These are phyloP conservation scores for Cadophora sp. DNA, from an alignment of 2,329 filamentous ascomycete genomes.

Conservation along the genomic window DNA sequence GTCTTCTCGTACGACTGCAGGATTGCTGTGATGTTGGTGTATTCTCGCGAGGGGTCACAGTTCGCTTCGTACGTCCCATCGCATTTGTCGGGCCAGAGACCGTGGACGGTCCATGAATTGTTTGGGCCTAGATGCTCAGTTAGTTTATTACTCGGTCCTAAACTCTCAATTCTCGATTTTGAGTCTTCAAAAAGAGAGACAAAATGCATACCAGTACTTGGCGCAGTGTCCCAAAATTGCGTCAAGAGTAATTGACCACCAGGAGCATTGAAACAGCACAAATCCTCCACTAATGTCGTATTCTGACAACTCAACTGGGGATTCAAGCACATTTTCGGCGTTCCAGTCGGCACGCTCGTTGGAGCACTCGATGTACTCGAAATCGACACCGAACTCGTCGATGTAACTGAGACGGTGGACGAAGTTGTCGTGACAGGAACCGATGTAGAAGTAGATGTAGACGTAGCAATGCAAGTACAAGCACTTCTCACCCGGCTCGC, in stretches of 20 bases:
- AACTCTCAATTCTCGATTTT: neutral
- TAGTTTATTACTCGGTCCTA: neutral
- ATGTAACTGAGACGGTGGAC: too few relatives aligned
- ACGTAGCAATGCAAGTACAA: slow-evolving; percentile 28
- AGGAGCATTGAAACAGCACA: slow-evolving; percentile 78
- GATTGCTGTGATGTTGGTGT: slow-evolving; percentile 69
- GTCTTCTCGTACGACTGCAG: slow-evolving; percentile 60
- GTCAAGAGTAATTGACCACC: slow-evolving; percentile 76
- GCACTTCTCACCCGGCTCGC: slow-evolving; percentile 30
- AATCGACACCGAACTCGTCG: neutral
- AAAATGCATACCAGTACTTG: slow-evolving; percentile 52
- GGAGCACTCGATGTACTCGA: slow-evolving; percentile 14
- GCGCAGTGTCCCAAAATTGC: slow-evolving; percentile 78
- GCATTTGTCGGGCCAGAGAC: slow-evolving; percentile 70
- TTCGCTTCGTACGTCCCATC: slow-evolving; percentile 71
- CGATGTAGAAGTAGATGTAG: slow-evolving; percentile 10
- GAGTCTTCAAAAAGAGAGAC: neutral
- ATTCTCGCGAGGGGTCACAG: slow-evolving; percentile 67
- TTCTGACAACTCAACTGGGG: slow-evolving; percentile 59
- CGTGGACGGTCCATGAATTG: slow-evolving; percentile 71
- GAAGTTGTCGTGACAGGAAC: neutral
- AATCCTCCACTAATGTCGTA: slow-evolving; percentile 62
- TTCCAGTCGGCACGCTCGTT: slow-evolving; percentile 22
- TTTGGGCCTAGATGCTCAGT: slow-evolving; percentile 23
- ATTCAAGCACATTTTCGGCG: slow-evolving; percentile 40